Conservation (phyloP, 2,329 filamentous ascomycete species). For the Thyridium curvatum region DNA sequence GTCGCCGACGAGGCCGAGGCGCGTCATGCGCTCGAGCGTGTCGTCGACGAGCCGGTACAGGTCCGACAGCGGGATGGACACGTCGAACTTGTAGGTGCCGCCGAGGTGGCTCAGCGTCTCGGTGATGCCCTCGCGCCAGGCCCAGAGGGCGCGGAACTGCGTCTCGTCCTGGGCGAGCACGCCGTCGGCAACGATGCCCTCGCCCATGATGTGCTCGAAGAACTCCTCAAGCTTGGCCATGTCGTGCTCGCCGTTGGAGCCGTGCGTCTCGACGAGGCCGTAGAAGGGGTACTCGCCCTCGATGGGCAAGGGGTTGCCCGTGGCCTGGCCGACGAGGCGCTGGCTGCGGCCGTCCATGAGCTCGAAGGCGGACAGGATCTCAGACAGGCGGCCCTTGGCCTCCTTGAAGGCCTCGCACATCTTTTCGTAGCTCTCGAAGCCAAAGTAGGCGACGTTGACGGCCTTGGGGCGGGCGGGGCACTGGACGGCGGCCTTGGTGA, state of each 20-base stretch:
- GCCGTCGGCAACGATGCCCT: constrained; percentile 81
- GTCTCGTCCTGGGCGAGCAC: constrained; percentile 92
- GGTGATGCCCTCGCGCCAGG: constrained; percentile 87
- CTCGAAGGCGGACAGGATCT: constrained; percentile 96
- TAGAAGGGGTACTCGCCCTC: constrained; percentile 88
- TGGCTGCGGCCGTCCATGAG: constrained; percentile 89
- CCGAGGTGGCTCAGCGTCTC: constrained; percentile 86
- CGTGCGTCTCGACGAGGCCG: constrained; percentile 92
- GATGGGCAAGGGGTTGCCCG: constrained; percentile 71
- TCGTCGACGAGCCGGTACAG: constrained; percentile 90
- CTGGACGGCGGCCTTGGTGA: constrained; percentile 83
- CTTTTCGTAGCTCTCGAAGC: constrained; percentile 83
- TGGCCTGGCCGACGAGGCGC: constrained; percentile 63
- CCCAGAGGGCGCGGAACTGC: constrained; percentile 79
- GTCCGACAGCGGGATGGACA: constrained; percentile 84
- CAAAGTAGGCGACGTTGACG: constrained; percentile 92
- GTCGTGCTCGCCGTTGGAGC: constrained; percentile 91
- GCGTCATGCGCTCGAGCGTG: constrained; percentile 62
- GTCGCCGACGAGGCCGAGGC: constrained; percentile 71
- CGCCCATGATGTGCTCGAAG: constrained; percentile 81
- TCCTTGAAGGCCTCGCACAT: constrained; percentile 80
- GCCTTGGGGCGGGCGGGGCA: constrained; percentile 84
- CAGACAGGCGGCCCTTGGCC: constrained; percentile 83
- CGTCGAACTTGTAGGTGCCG: constrained; percentile 96
- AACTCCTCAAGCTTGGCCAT: constrained; percentile 85